Base-by-base conservation (phyloP, 176 grass and related monocot species). In the Thalia dealbata region DNA sequence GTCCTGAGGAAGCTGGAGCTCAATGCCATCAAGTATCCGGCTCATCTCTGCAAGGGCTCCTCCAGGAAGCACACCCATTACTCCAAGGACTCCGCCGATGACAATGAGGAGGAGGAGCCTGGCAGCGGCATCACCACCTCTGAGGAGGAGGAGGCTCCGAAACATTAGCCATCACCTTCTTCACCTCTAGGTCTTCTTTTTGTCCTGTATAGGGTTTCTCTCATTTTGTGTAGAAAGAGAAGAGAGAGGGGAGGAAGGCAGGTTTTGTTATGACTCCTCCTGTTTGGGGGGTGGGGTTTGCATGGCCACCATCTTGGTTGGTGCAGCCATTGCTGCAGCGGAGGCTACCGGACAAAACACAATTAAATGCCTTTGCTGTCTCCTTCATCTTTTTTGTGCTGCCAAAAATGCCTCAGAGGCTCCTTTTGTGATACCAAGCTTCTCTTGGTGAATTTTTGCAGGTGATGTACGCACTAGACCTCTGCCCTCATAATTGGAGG, bases 1-100 rank as follows among this genome's bases (percentile, higher is more conserved):
- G 84, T 79, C 38, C 74, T 89, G 46, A 81, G 86, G 74, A 96
- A 96, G 82, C 63, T 96, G 68, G 92, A 86, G 50, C 73, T 96
- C 70, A 96, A 96, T 66, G 92, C 84, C 28, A 52, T 60, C 73
- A 96, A 96, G 72, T 96, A 96, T 76, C 92, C 92, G 1, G 84
- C 79, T 28, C 59, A 75, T 22, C 74, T 82, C 50, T 91, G 88
- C 84, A 91, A 87, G 81, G 92, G 88, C 41, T 96, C 88, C 50
- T 96, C 88, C 50, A 91, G 75, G 75, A 96, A 91, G 69, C 82
- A 85, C 62, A 86, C 78, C 32, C 42, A 65, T 78, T 89, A 85
- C 50, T 61, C 14, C 70, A 78, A 60, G 27, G 76, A 69, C 48
- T 27, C 25, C 30, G 18, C 50, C 3, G 42, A 56, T 12, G 73